phyloP scores from a whole-genome alignment of 495 filamentous ascomycete species.

The Tuber microsphaerosporum region DNA sequence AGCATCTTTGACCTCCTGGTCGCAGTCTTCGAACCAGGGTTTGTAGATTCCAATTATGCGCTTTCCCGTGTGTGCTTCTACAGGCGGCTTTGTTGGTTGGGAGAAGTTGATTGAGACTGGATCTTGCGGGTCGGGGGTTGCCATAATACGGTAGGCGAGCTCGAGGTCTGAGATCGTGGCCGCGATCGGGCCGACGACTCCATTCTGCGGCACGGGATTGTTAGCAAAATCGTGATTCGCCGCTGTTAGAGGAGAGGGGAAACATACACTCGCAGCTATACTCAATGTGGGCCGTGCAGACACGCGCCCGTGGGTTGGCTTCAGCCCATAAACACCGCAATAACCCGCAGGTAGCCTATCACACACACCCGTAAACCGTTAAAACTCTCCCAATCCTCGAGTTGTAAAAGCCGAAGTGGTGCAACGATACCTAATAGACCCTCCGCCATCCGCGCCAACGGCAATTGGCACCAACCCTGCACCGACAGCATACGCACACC shows the following conservation, averaged over 20 bases:
- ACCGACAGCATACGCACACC: conserved; percentile 68
- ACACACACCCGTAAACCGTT: background rate
- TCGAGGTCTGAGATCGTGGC: conserved; percentile 73
- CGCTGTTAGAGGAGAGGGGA: conserved; percentile 32
- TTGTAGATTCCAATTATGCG: conserved; percentile 64
- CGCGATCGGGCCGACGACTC: conserved; percentile 70
- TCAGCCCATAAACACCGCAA: conserved; percentile 83
- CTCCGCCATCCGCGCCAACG: conserved; percentile 79
- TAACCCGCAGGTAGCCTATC: conserved; percentile 65
- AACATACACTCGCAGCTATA: conserved; percentile 46
- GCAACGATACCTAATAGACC: conserved; percentile 53
- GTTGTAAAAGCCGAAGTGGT: background rate
- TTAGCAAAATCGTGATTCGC: background rate
- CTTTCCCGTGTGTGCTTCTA: conserved; percentile 39
- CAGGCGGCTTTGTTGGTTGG: conserved; percentile 43
- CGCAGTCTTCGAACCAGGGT: conserved; percentile 67
- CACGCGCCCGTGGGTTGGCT: conserved; percentile 71
- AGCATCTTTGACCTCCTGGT: conserved; percentile 54
- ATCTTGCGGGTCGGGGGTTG: conserved; percentile 56
- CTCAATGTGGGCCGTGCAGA: conserved; percentile 56
- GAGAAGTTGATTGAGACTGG: conserved; percentile 32
- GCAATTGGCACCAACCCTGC: conserved; percentile 74
- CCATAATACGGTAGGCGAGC: conserved; percentile 69
- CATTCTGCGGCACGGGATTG: background rate
- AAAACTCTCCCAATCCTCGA: background rate